These are phyloP conservation scores for Aspergillus amoenus DNA, from an alignment of 2,329 filamentous ascomycete species.

Conservation along the genomic window DNA sequence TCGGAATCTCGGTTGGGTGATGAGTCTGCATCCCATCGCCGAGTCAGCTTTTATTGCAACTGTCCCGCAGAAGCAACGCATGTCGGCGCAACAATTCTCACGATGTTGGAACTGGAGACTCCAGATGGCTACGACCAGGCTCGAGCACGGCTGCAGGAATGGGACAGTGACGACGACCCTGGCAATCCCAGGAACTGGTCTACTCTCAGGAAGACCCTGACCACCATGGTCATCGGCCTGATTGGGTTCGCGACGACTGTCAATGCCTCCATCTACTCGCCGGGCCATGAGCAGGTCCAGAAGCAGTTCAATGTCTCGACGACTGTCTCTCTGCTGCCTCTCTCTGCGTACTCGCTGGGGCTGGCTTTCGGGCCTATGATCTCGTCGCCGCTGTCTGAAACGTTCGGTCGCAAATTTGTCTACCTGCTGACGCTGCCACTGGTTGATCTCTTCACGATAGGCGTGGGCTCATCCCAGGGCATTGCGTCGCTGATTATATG, in stretches of 20 bases:
- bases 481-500: conserved; percentile 69
- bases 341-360: conserved; percentile 69
- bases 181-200: conserved; percentile 20
- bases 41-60: too few species aligned
- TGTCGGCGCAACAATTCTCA: neutral
- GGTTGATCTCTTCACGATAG: conserved; percentile 54
- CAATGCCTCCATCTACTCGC: conserved; percentile 35
- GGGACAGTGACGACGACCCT: conserved; percentile 8
- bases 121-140: neutral
- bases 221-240: conserved; percentile 14
- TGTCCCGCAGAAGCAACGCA: too few species aligned
- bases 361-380: conserved; percentile 71
- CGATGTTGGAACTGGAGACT: neutral
- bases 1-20: too few species aligned
- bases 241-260: conserved; percentile 23
- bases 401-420: conserved; percentile 67
- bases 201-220: conserved; percentile 10
- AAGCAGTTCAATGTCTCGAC: conserved; percentile 29
- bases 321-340: conserved; percentile 53
- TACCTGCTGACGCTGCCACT: conserved; percentile 66
- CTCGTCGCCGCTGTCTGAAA: conserved; percentile 72
- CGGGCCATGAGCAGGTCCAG: conserved; percentile 57
- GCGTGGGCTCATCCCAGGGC: conserved; percentile 54
- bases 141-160: neutral
- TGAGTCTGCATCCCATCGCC: too few species aligned